Evolutionary conservation across 495 filamentous ascomycete species (phyloP).

Genomic region (Cairneyella variabilis): DNA sequence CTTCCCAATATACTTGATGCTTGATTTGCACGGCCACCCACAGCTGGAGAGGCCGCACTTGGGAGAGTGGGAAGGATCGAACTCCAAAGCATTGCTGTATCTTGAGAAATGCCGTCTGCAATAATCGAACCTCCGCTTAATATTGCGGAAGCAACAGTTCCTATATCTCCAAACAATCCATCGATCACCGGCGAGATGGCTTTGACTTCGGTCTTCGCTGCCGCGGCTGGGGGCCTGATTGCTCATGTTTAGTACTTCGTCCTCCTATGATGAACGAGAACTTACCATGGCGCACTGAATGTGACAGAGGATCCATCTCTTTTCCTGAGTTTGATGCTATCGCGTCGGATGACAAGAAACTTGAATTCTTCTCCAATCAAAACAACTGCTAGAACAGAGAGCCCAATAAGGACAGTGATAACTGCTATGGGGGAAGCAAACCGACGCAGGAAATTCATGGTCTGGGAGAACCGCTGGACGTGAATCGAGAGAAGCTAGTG

Average conservation of each 20-base stretch:
- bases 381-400: conserved; percentile 8
- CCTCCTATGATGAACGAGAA: neutral
- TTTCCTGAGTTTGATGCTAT: conserved; percentile 4
- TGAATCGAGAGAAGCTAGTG: neutral
- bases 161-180: conserved; percentile 4
- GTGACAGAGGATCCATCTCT: conserved; percentile 14
- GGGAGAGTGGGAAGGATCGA: neutral
- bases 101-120: neutral
- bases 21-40: neutral
- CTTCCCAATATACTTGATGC: conserved; percentile 9
- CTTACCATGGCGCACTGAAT: conserved; percentile 17
- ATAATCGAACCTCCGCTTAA: neutral
- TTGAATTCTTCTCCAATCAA: conserved; percentile 16
- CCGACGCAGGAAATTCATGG: conserved; percentile 15
- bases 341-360: neutral
- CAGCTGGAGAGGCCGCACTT: neutral
- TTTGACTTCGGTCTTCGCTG: neutral
- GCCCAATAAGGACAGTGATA: conserved; percentile 6
- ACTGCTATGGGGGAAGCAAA: neutral
- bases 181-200: neutral
- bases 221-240: neutral
- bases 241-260: neutral
- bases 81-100: neutral
- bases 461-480: neutral
- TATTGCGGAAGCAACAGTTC: conserved; percentile 7